Evolutionary conservation across 192 early-diverging fungal species (phyloP).

Genomic region (Coemansia sp.): DNA sequence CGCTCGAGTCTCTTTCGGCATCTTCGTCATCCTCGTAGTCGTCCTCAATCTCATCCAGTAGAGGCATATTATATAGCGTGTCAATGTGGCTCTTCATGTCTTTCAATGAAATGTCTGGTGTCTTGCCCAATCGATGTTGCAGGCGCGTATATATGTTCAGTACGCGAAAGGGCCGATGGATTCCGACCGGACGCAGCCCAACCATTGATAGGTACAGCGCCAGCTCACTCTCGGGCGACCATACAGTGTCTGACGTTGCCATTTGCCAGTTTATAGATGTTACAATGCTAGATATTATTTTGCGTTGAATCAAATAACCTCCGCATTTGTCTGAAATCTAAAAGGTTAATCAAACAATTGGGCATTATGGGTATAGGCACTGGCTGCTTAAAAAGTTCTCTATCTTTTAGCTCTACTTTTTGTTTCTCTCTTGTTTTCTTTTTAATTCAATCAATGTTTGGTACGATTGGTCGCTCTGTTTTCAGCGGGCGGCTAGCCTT

Average conservation of each 20-base stretch:
- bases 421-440: no score
- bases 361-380: no score
- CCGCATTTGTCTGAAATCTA: no score
- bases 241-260: conserved; percentile 3
- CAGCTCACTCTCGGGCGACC: conserved; percentile 46
- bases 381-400: no score
- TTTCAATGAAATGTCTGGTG: conserved; percentile 16
- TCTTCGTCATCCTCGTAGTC: conserved; percentile 36
- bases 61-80: conserved; percentile 30
- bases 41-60: conserved; percentile 48
- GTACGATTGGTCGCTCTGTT: no score
- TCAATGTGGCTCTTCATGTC: conserved; percentile 35
- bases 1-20: conserved; percentile 6
- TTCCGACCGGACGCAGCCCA: conserved; percentile 47
- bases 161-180: conserved; percentile 50
- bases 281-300: neutral
- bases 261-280: conserved; percentile 8
- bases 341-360: no score
- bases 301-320: no score
- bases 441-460: no score
- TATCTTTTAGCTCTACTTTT: no score
- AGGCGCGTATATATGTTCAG: conserved; percentile 50
- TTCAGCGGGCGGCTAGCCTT: no score
- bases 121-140: conserved; percentile 28
- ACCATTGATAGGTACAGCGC: conserved; percentile 49